A percentile compares a stretch with the other conserved stretches of the same genome.
These are phyloP conservation scores for Corymbia calophylla DNA, from an alignment of 441 rosid species.

Conservation along the genomic window DNA sequence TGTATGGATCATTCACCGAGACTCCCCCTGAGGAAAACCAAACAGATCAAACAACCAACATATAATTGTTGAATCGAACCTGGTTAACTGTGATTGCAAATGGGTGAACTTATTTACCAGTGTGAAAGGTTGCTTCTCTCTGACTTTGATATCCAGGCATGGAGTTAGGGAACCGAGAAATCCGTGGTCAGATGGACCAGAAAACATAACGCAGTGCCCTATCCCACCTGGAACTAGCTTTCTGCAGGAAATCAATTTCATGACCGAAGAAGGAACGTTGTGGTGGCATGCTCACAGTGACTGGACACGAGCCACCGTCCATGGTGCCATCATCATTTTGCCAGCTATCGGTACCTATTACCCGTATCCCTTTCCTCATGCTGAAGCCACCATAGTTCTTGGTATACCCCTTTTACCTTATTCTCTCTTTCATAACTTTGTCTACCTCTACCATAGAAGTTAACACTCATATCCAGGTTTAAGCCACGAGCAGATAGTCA, in stretches of 20 bases:
- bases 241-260: neutral
- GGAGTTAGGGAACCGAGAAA: conserved; percentile 19
- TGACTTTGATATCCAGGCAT: conserved; percentile 8
- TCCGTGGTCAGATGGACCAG: conserved; percentile 27
- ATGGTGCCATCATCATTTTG: conserved; percentile 11
- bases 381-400: conserved; percentile 1
- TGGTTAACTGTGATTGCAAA: neutral
- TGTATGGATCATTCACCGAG: neutral
- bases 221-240: conserved; percentile 12
- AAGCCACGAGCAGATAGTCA: neutral
- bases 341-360: neutral
- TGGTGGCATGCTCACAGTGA: conserved; percentile 27
- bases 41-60: neutral
- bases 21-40: neutral
- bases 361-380: conserved; percentile 3
- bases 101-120: neutral
- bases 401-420: neutral
- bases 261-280: conserved; percentile 15
- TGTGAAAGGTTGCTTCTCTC: neutral
- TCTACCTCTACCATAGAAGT: neutral
- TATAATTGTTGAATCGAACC: neutral
- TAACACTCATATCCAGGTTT: neutral
- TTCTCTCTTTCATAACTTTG: neutral
- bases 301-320: conserved; percentile 17
- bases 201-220: conserved; percentile 20